Percentiles rank a stretch among this genome's conserved stretches.
Evolutionary conservation across 805 yeast species (phyloP).

Genomic region (Ogataea ramenticola): DNA sequence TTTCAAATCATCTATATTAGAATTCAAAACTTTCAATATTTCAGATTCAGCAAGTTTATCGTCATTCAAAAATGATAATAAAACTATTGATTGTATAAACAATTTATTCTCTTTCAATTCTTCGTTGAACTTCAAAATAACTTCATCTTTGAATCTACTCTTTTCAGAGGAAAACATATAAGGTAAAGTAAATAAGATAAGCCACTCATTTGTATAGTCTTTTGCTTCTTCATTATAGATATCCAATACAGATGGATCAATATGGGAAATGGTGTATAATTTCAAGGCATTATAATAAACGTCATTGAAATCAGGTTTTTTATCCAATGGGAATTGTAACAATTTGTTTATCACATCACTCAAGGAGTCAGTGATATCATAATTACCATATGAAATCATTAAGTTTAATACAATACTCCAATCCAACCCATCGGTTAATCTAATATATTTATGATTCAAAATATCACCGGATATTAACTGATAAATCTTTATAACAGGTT

Average conservation of each 20-base stretch:
- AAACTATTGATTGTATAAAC: conserved; percentile 56
- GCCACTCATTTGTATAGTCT: conserved; percentile 1
- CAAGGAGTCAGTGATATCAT: conserved; percentile 30
- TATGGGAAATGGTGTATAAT: conserved; percentile 19
- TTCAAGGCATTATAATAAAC: conserved; percentile 20
- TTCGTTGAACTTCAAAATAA: conserved; percentile 34
- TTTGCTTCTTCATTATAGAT: not conserved
- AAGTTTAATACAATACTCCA: conserved; percentile 63
- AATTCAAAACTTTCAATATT: conserved; percentile 31
- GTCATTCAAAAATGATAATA: conserved; percentile 47
- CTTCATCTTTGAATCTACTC: conserved; percentile 10
- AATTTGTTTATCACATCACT: conserved; percentile 25
- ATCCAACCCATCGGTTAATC: conserved; percentile 39
- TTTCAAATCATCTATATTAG: conserved; percentile 23
- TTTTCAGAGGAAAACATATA: conserved; percentile 13
- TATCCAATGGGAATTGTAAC: conserved; percentile 7
- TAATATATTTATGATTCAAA: conserved; percentile 19
- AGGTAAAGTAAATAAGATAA: not conserved
- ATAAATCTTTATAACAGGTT: conserved; percentile 49
- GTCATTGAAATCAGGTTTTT: conserved; percentile 5
- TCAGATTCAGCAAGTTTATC: conserved; percentile 36
- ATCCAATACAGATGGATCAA: conserved; percentile 2
- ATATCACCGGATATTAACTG: conserved; percentile 53
- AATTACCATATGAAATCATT: conserved; percentile 57
- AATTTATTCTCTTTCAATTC: conserved; percentile 41